These are phyloP conservation scores for Solanum verrucosum DNA, from an alignment of 257 asterid species.

Conservation along the genomic window DNA sequence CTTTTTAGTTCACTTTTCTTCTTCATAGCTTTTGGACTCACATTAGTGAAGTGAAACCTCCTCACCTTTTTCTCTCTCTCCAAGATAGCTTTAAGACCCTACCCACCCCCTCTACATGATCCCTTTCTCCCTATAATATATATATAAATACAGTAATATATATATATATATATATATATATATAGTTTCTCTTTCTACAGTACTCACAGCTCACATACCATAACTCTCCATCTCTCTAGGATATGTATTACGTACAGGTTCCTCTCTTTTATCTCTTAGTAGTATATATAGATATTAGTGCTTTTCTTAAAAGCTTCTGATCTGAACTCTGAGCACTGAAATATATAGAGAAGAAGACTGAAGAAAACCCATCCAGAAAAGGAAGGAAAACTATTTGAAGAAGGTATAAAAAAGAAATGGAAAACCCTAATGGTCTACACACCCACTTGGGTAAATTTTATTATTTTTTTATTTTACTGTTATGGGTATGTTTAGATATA, in stretches of 20 bases:
- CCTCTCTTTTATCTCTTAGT: background rate
- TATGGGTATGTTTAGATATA: background rate
- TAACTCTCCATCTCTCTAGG: constrained; percentile 2
- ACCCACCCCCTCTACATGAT: background rate
- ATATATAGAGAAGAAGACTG: constrained; percentile 11
- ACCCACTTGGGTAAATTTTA: constrained; percentile 4
- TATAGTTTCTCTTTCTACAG: background rate
- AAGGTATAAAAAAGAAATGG: background rate
- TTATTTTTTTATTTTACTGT: background rate
- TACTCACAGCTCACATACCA: constrained; percentile 1
- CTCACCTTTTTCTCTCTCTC: background rate
- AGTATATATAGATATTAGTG: constrained; percentile 8
- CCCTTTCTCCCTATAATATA: background rate
- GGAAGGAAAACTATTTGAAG: background rate
- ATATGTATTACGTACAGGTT: background rate
- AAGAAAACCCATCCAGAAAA: constrained; percentile 6
- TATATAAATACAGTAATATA: background rate
- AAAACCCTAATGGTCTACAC: constrained; percentile 11
- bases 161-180: background rate
- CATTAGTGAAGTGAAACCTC: background rate
- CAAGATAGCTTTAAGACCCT: background rate
- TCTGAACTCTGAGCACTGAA: constrained; percentile 28
- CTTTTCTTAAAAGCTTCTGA: constrained; percentile 31
- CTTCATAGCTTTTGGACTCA: background rate
- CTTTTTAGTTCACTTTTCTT: background rate